Base-by-base conservation (phyloP, 257 asterid species). In the Galeopsis tetrahit region DNA sequence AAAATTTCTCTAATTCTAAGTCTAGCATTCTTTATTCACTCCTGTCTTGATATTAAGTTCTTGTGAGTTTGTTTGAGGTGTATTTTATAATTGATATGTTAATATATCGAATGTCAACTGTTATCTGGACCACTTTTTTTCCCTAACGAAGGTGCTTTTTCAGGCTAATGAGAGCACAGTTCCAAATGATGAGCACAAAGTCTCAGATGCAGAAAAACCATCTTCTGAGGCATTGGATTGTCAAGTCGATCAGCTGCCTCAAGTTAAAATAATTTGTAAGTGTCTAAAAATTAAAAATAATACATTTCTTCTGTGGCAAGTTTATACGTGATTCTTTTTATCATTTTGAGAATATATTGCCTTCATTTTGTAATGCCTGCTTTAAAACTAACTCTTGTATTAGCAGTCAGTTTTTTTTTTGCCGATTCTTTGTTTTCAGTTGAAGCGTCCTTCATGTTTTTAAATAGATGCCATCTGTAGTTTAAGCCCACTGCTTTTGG, bases 201-300 rank as follows among this genome's bases (percentile, higher is more conserved):
- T 69, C 44, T 62, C 73, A 61, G 90, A 86, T 59, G 78, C 60
- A 52, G 78, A 76, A 40, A 63, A 55, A 63, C 79, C 85, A 52
- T 70, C 71, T 63, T n/a, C 76, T 42, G 84, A 81, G 70, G 88
- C 82, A 69, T 77, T 83, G 57, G 68, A 70, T 72, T 63, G 72
- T 60, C 87, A 80, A 74, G 33, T 81, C 68, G 82, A 83, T 74
- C 82, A 78, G 77, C 75, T 85, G 85, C 89, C 93, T 66, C 85
- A 78, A 76, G 79, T 86, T 65, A 93, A 86, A 77, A 69, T 72
- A 46, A 81, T 94, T 52, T 85, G 99, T 94, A 80, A 86, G 97
- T 88, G 21, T 39, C 63, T 57, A 56, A 28, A 55, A 55, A 55
- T 7, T 7, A 15, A 55, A 53, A 55, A 55, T 0, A 14, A 52